Base-by-base conservation (phyloP, 345 rosid genomes). In the Rhizophora apiculata region DNA sequence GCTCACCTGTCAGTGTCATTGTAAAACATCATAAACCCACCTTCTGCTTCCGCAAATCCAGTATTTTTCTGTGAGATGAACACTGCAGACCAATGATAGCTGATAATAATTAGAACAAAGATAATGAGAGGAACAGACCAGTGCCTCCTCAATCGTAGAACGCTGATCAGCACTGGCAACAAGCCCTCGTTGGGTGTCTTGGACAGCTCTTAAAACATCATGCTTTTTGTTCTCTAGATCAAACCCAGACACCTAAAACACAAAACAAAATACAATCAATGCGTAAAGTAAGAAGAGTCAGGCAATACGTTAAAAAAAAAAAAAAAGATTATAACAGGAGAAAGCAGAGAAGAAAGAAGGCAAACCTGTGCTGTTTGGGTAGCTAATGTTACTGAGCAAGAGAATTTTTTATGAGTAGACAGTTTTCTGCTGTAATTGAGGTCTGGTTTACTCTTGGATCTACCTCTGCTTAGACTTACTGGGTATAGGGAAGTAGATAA, bases 131-230 rank as follows among this genome's bases (percentile, higher is more conserved):
- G 9, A 77, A 62, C 82, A 72, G 60, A 87, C 98, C 89, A 91
- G 76, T 75, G 94, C 86, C 77, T 91, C 98, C 68, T 93, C 97
- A 54, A 93, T 93, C 63, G 57, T 3, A 67, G 91, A 85, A 43
- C 98, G 91, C 72, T 89, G 90, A 76, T 91, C 90, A 64, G 92
- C 78, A 74, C 29, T 55, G 16, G 60, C 16, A 2, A 26, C 60
- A 55, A 55, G 60, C 18, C 60, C 60, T 13, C 60, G 29, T 55
- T 55, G 60, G 6, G 60, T 55, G 29, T 55, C 60, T 55, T 55
- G 60, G 15, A 55, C 22, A 21, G 29, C 27, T 55, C 60, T 55
- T 22, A 55, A 55, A 22, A 55, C 16, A 9, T 22, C 60, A 22
- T 55, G 60, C 30, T 55, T 55, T 13, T 55, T 55, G 60, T 55